phyloP scores from a whole-genome alignment of 345 rosid species.

The Populus alba region DNA sequence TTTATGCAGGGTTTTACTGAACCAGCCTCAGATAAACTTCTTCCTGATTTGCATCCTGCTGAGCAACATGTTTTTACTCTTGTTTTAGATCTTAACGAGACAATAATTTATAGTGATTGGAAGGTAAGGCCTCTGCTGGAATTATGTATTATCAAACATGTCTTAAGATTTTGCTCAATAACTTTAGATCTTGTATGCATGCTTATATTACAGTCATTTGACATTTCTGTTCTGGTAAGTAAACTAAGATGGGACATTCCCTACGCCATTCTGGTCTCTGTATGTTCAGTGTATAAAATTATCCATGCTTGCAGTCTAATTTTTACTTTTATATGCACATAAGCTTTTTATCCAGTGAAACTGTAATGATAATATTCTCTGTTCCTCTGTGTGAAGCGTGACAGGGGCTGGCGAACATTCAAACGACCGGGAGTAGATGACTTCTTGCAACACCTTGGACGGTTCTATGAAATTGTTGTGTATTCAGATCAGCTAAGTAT shows the following conservation, averaged over 20 bases:
- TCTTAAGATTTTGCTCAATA: background rate
- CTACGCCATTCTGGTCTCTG: background rate
- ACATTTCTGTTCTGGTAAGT: background rate
- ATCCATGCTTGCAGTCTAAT: background rate
- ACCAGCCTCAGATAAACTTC: slow-evolving; percentile 95
- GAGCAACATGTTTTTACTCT: slow-evolving; percentile 88
- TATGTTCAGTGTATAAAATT: background rate
- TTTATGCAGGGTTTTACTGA: slow-evolving; percentile 72
- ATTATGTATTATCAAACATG: background rate
- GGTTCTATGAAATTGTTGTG: slow-evolving; percentile 78
- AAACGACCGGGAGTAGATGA: slow-evolving; percentile 97
- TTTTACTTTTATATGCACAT: background rate
- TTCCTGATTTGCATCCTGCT: slow-evolving; percentile 87
- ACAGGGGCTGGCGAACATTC: slow-evolving; percentile 99
- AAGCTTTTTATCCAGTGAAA: slow-evolving; percentile 8
- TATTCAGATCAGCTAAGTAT: slow-evolving; percentile 80
- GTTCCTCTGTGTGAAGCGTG: slow-evolving; percentile 55
- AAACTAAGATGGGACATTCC: background rate
- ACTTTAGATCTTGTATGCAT: background rate
- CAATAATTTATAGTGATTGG: slow-evolving; percentile 90
- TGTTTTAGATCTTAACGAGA: slow-evolving; percentile 92
- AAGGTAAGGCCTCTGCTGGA: slow-evolving; percentile 45
- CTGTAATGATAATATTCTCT: background rate
- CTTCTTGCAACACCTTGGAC: slow-evolving; percentile 85
- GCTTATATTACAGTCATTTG: background rate